Evolutionary conservation across 2,329 filamentous ascomycete genomes (phyloP), one percentile per base, ranked within the genome.

Genomic region (Apiospora kogelbergensis): DNA sequence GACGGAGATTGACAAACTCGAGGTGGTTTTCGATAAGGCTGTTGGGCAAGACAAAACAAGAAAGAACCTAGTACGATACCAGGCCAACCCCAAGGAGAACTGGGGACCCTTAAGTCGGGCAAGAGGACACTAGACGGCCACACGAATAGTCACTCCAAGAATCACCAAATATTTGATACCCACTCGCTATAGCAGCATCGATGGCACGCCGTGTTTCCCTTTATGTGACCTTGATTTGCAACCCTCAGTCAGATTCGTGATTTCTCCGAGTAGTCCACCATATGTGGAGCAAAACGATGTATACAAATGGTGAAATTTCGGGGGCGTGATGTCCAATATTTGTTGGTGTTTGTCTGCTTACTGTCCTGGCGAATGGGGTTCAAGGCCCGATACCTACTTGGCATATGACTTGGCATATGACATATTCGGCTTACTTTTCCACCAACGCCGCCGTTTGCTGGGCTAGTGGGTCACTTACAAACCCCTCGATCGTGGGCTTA

Each of bases 51-150:
- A 93, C 70, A 87, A 84, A 71, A 86, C 88, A 67, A 86, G 83
- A 70, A 91, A 88, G 78, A 91, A 90, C 72, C 85, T 97, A 63
- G 90, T 97, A 67, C 86, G 95, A 71, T 99, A 98, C 80, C 96
- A 97, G 82, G 82, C 91, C 70, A 98, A 98, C 78, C 96, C 96
- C 63, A 85, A 91, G 70, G 91, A 94, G 76, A 96, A 98, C 79
- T 99, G 96, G 96, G 96, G 96, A 0, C 96, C 96, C 1, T 89
- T 97, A 89, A 84, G 82, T 67, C 83, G 84, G 72, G 88, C 88
- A 33, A 84, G 79, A 72, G 83, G 82, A 33, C 33, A 33, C n/a
- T 95, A 79, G 94, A 88, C 84, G 30, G 17, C n/a, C 30, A n/a
- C 26, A 89, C 88, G 70, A 88, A 87, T 33, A 87, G 85, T 60